These are phyloP conservation scores for Colletotrichum eleusines DNA, from an alignment of 2,329 filamentous ascomycete species.

Conservation along the genomic window DNA sequence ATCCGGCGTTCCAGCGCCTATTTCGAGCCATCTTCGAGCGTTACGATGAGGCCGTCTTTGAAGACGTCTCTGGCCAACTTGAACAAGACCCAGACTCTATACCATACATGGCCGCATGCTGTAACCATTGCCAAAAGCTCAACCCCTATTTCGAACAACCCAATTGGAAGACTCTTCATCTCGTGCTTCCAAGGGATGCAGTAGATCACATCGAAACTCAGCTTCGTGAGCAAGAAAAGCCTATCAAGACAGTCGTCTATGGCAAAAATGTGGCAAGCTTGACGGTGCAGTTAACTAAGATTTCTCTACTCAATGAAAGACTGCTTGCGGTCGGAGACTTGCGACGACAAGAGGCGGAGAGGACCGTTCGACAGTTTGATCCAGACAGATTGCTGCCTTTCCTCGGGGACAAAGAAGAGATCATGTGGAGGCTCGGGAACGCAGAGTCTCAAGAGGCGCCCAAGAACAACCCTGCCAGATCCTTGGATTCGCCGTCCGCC, in stretches of 20 bases:
- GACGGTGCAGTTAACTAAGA: constrained; percentile 36
- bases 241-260: constrained; percentile 21
- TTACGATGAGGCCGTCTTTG: constrained; percentile 27
- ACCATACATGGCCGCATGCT: constrained; percentile 27
- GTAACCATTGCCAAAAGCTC: constrained; percentile 26
- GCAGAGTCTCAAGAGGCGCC: constrained; percentile 2
- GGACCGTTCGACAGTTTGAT: constrained; percentile 20
- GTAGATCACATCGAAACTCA: constrained; percentile 21
- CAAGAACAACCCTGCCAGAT: background rate
- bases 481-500: background rate
- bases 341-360: constrained; percentile 30
- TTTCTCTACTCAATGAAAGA: constrained; percentile 28
- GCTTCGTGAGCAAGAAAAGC: constrained; percentile 29
- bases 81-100: constrained; percentile 19
- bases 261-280: constrained; percentile 22
- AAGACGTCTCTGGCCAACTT: constrained; percentile 19
- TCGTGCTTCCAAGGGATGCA: constrained; percentile 20
- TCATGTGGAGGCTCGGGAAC: constrained; percentile 35
- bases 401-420: constrained; percentile 25
- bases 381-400: constrained; percentile 29
- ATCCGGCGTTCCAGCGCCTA: constrained; percentile 17
- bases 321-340: background rate
- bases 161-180: constrained; percentile 27
- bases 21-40: constrained; percentile 25
- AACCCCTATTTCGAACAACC: constrained; percentile 32